phyloP scores from a whole-genome alignment of 1,284 basidiomycete genomes.

The Apiotrichum porosum region DNA sequence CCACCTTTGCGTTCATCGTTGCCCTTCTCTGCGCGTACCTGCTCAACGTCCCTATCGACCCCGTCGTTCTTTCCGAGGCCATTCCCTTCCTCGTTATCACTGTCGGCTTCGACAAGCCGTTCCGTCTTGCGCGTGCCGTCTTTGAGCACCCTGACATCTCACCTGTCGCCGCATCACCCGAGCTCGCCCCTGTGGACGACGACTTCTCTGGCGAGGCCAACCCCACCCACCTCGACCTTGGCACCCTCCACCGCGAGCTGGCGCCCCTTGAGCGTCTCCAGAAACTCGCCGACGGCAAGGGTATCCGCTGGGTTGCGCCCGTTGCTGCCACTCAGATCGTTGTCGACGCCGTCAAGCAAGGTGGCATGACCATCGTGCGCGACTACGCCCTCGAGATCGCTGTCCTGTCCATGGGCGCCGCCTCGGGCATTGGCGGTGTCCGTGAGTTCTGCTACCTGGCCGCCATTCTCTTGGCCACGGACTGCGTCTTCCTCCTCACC shows the following conservation, averaged over 20 bases:
- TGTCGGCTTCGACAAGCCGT: constrained; percentile 96
- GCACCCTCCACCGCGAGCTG: constrained; percentile 43
- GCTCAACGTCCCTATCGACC: constrained; percentile 82
- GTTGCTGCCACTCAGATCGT: constrained; percentile 76
- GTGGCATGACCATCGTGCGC: constrained; percentile 77
- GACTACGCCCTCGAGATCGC: constrained; percentile 91
- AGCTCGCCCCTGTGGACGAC: constrained; percentile 27
- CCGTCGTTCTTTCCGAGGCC: constrained; percentile 83
- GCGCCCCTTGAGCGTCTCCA: constrained; percentile 47
- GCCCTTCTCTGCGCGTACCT: constrained; percentile 79
- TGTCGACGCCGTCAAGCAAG: constrained; percentile 70
- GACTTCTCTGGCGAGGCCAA: constrained; percentile 21
- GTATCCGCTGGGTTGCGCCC: constrained; percentile 53
- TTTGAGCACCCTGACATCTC: constrained; percentile 75
- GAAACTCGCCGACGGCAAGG: constrained; percentile 45
- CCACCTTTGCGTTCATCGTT: constrained; percentile 81
- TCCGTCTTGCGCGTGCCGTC: constrained; percentile 82
- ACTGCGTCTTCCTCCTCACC: constrained; percentile 83
- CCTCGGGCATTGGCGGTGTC: constrained; percentile 80
- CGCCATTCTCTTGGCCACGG: constrained; percentile 75
- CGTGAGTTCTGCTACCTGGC: constrained; percentile 88
- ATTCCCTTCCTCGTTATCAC: constrained; percentile 97
- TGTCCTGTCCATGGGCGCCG: constrained; percentile 80
- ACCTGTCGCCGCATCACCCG: constrained; percentile 52
- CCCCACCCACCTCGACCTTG: constrained; percentile 39